Percentiles rank a stretch among this genome's conserved stretches.
Conservation (phyloP, 1,284 basidiomycete species). For the Hemileia vastatrix region DNA sequence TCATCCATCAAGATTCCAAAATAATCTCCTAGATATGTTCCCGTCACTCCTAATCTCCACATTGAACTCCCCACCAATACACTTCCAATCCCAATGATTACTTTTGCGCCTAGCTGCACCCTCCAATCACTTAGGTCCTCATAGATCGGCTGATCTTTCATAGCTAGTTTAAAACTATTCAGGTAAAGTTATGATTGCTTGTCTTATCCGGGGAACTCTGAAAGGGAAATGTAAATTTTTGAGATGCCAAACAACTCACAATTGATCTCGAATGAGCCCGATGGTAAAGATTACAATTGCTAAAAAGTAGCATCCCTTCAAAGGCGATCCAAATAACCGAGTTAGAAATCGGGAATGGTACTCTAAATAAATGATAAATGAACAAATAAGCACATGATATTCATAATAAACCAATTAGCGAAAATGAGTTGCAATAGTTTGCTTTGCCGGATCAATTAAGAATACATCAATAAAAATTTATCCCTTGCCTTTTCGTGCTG, state of each 20-base stretch:
- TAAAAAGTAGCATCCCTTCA: constrained; percentile 42
- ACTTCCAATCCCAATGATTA: constrained; percentile 34
- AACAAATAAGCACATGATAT: neutral
- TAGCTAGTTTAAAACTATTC: constrained; percentile 6
- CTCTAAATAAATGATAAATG: constrained; percentile 19
- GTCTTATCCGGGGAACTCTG: too few species aligned
- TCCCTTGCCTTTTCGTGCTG: constrained; percentile 12
- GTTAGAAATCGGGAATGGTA: constrained; percentile 42
- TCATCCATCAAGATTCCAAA: constrained; percentile 45
- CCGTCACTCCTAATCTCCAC: constrained; percentile 43
- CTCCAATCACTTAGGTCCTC: neutral
- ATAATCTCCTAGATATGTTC: constrained; percentile 45
- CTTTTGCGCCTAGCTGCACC: neutral
- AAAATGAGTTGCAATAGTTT: neutral
- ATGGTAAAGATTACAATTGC: constrained; percentile 36
- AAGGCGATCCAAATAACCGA: constrained; percentile 31
- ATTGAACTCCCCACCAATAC: constrained; percentile 41
- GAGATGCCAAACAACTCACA: constrained; percentile 13
- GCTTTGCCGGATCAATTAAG: neutral
- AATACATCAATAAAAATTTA: neutral
- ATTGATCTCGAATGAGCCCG: constrained; percentile 33
- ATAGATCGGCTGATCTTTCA: constrained; percentile 8
- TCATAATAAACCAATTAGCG: neutral
- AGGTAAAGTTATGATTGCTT: too few species aligned
- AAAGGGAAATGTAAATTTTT: neutral